phyloP scores from a whole-genome alignment of 2,329 filamentous ascomycete species.

The Didymella sp. region DNA sequence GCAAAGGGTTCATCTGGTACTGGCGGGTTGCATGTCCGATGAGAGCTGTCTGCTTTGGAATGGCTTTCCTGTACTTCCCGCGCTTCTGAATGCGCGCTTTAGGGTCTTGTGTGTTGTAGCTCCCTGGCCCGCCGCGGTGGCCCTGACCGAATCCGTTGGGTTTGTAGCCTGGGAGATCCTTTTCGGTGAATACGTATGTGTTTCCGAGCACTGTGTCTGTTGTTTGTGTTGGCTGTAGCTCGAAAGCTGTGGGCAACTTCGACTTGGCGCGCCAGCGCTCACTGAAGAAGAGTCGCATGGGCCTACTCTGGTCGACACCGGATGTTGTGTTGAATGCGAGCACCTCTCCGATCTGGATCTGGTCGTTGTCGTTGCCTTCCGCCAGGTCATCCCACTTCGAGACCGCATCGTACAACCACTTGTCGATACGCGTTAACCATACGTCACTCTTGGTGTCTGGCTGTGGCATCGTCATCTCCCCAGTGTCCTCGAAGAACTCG shows the following conservation, averaged over 20 bases:
- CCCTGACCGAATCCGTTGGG: constrained; percentile 40
- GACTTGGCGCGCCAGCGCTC: constrained; percentile 71
- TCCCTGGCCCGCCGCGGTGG: constrained; percentile 31
- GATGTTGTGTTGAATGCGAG: constrained; percentile 37
- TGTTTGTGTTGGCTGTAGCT: constrained; percentile 66
- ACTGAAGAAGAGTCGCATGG: constrained; percentile 73
- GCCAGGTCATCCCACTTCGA: constrained; percentile 47
- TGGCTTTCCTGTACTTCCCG: constrained; percentile 46
- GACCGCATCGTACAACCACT: constrained; percentile 50
- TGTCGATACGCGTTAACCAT: constrained; percentile 50
- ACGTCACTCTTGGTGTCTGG: constrained; percentile 38
- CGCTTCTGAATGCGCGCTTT: constrained; percentile 45
- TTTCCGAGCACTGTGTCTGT: constrained; percentile 73
- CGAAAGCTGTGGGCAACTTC: constrained; percentile 85
- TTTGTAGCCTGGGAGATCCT: constrained; percentile 82
- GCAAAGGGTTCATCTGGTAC: constrained; percentile 59
- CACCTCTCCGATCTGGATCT: constrained; percentile 49
- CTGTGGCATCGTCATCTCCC: constrained; percentile 49
- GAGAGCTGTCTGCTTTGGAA: constrained; percentile 59
- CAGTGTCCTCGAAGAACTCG: constrained; percentile 54
- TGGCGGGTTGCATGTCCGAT: constrained; percentile 66
- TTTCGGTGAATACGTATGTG: constrained; percentile 91
- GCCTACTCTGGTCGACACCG: constrained; percentile 37
- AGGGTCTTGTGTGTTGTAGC: constrained; percentile 40
- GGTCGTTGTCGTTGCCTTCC: constrained; percentile 47